Base-by-base conservation (phyloP, 2,329 filamentous ascomycete species). In the Scorias spongiosa region DNA sequence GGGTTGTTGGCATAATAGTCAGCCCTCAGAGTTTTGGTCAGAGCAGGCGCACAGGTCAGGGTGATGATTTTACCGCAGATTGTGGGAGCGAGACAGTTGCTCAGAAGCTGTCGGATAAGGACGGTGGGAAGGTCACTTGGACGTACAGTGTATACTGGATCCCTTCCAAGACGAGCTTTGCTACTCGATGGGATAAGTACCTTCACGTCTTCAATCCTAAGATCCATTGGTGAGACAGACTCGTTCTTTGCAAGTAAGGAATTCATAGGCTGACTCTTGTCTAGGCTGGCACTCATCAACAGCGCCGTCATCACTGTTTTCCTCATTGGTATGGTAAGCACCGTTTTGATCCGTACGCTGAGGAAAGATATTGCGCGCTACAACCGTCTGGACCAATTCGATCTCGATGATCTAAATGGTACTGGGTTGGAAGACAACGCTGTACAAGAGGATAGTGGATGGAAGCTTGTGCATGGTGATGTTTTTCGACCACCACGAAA, bases 151-250 rank as follows among this genome's bases (percentile, higher is more conserved):
- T 96, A 11, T 83, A 81, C 64, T 98, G 91, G 91, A 75, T 74
- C 45, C 76, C 79, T 52, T 95, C 87, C 1, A 59, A 73, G 1
- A 96, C 88, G 1, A 84, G 83, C 1, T 98, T 93, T 81, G 91
- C 91, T 26, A 98, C 91, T 10, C 78, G 91, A 51, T 98, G 91
- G 91, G 91, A 98, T 71, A 96, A 94, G 66, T 96, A 96, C 61
- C 74, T 98, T 30, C 89, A 96, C 58, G 89, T 98, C 28, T 93
- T 88, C 59, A 88, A 96, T 62, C 88, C 91, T 42, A 93, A 91
- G 70, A 96, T 98, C 55, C 91, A 98, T 64, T 98, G 91, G 91
- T 26, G 7, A 26, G 20, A 26, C 20, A 7, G 20, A 26, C 7
- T 26, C 20, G 7, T 4, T 26, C 20, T 26, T 26, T 26, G 20